A percentile compares a stretch with the other conserved stretches of the same genome.
Evolutionary conservation across 2,329 filamentous ascomycete genomes (phyloP).

Genomic region (Colletotrichum tabaci): DNA sequence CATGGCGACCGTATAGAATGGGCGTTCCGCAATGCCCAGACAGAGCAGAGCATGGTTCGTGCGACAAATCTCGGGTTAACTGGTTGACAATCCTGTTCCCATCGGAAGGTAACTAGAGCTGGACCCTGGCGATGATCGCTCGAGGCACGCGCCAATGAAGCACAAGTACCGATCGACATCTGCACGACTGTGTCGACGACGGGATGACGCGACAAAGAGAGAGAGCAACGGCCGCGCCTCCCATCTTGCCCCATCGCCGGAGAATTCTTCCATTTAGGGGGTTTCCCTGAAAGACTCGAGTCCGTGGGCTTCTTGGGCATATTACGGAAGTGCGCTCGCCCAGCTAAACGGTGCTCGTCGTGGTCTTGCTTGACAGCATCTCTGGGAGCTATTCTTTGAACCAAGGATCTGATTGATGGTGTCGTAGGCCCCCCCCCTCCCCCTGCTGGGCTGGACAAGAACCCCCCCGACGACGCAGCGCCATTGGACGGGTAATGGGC

Average conservation of each 20-base stretch:
- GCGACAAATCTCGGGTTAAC: neutral
- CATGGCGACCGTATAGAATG: neutral
- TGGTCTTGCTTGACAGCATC: neutral
- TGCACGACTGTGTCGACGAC: neutral
- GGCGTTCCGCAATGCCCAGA: neutral
- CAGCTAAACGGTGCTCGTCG: constrained; percentile 17
- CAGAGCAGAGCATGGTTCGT: neutral
- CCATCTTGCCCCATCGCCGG: neutral
- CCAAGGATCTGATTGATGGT: constrained; percentile 25
- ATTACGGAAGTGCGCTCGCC: neutral
- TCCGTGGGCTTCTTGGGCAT: neutral
- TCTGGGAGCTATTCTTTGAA: constrained; percentile 14
- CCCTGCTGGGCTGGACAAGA: constrained; percentile 34
- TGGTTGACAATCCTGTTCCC: constrained; percentile 1
- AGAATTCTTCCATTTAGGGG: neutral
- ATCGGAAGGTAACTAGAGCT: constrained; percentile 2
- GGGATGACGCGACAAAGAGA: too few relatives aligned
- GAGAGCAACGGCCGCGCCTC: constrained; percentile 8
- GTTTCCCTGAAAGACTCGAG: neutral
- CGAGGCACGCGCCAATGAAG: constrained; percentile 21
- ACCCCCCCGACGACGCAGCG: constrained; percentile 1
- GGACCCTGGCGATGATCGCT: constrained; percentile 30
- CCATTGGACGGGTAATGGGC: constrained; percentile 6
- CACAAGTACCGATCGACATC: constrained; percentile 5
- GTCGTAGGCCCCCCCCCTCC: constrained; percentile 4